Percentiles rank a stretch among this genome's conserved stretches.
These are phyloP conservation scores for Medicago ruthenica DNA, from an alignment of 306 rosid species.

Conservation along the genomic window DNA sequence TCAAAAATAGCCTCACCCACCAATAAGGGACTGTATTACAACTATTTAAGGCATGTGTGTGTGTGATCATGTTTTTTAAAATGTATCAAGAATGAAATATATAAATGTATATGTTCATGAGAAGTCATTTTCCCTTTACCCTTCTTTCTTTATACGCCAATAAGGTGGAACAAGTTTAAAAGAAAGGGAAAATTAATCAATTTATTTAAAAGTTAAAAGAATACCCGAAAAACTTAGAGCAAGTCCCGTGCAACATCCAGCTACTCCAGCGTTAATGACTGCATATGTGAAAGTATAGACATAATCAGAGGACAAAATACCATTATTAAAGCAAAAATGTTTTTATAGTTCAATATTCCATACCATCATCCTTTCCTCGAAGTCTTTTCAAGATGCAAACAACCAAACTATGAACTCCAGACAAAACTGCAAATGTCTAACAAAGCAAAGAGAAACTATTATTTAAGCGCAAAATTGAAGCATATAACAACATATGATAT, in stretches of 20 bases:
- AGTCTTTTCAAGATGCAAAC: conserved; percentile 88
- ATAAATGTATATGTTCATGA: conserved; percentile 5
- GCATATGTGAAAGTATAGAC: conserved; percentile 42
- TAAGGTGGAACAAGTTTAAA: conserved; percentile 18
- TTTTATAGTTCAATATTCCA: conserved; percentile 29
- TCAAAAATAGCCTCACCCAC: neutral
- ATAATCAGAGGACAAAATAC: conserved; percentile 14
- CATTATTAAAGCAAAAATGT: neutral
- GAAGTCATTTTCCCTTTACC: conserved; percentile 8
- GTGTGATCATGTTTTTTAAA: neutral
- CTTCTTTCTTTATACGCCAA: neutral
- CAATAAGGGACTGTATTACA: conserved; percentile 1
- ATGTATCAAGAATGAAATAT: conserved; percentile 22
- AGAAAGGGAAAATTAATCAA: neutral
- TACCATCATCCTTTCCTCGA: conserved; percentile 98
- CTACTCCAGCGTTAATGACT: conserved; percentile 96
- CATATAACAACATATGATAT: neutral
- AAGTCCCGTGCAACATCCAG: conserved; percentile 99
- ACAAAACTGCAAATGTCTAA: conserved; percentile 96
- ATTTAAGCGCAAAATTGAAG: neutral
- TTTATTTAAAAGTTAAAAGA: neutral
- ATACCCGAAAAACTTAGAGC: conserved; percentile 97
- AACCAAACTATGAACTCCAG: conserved; percentile 98
- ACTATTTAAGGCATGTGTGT: neutral
- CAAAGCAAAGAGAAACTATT: conserved; percentile 21